Conservation (phyloP, 2,329 filamentous ascomycete species). For the Bipolaris victoriae region DNA sequence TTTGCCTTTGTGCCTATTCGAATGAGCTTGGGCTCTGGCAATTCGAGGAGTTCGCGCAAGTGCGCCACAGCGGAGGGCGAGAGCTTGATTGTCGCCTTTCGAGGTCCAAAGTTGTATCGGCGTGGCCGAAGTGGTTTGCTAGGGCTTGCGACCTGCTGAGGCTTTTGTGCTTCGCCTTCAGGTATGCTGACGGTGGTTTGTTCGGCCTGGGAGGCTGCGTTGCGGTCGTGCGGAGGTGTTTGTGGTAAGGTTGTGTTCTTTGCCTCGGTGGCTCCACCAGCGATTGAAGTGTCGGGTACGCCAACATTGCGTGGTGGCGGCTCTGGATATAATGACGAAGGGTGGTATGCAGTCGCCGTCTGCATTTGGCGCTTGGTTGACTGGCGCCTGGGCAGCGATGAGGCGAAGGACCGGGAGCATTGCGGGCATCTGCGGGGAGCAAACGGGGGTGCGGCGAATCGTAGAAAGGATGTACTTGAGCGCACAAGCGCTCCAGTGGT, state of each 20-base stretch:
- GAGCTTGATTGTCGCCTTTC: constrained; percentile 90
- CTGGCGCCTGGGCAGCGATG: constrained; percentile 44
- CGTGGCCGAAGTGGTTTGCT: constrained; percentile 60
- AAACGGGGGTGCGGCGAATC: constrained; percentile 35
- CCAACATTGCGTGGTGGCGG: constrained; percentile 65
- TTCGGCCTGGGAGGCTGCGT: constrained; percentile 24
- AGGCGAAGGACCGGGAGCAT: constrained; percentile 56
- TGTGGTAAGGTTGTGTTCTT: constrained; percentile 58
- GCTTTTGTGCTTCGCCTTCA: constrained; percentile 71
- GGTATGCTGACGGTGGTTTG: constrained; percentile 56
- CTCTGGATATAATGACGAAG: constrained; percentile 62
- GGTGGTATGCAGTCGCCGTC: constrained; percentile 69
- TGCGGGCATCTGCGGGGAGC: constrained; percentile 48
- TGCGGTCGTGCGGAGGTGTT: constrained; percentile 33
- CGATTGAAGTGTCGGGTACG: constrained; percentile 67
- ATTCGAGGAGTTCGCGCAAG: constrained; percentile 75
- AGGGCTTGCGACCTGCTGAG: constrained; percentile 54
- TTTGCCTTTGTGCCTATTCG: constrained; percentile 92
- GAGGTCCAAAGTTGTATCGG: constrained; percentile 72
- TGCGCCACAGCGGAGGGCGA: constrained; percentile 81
- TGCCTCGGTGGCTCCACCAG: constrained; percentile 56
- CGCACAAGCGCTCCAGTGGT: constrained; percentile 34
- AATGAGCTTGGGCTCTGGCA: constrained; percentile 90
- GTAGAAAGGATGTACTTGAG: constrained; percentile 30
- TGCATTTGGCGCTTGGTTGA: constrained; percentile 58